A percentile compares a stretch with the other conserved stretches of the same genome.
Evolutionary conservation across 2,329 filamentous ascomycete species (phyloP).

Genomic region (Phaeosphaeriaceae sp.): DNA sequence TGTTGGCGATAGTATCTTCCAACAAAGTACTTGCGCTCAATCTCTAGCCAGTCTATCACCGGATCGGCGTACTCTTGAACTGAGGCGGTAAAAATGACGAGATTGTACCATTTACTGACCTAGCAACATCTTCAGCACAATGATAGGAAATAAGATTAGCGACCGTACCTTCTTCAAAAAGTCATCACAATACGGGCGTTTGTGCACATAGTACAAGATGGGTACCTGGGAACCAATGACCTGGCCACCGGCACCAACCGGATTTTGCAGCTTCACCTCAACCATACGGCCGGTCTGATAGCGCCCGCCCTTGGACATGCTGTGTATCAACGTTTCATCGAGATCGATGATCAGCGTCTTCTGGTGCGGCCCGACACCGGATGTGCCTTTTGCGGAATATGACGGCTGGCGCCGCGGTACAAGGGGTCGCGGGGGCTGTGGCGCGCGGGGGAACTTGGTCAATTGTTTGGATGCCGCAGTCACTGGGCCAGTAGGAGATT

Average conservation of each 20-base stretch:
- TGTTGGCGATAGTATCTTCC: conserved; percentile 95
- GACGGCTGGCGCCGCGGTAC: conserved; percentile 90
- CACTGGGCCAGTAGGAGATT: conserved; percentile 88
- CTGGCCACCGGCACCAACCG: conserved; percentile 70
- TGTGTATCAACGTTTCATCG: conserved; percentile 97
- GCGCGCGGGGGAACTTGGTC: conserved; percentile 89
- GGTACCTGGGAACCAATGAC: conserved; percentile 86
- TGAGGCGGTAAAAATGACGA: conserved; percentile 95
- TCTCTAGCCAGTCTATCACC: conserved; percentile 97
- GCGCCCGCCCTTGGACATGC: conserved; percentile 92
- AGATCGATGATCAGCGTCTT: conserved; percentile 96
- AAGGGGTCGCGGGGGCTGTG: conserved; percentile 85
- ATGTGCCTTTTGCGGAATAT: conserved; percentile 63
- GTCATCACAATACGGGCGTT: conserved; percentile 94
- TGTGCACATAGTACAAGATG: conserved; percentile 98
- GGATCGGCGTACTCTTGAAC: conserved; percentile 99
- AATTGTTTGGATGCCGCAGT: conserved; percentile 63
- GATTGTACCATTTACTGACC: conserved; percentile 97
- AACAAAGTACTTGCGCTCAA: conserved; percentile 95
- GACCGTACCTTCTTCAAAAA: conserved; percentile 81
- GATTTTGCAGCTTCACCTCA: conserved; percentile 86
- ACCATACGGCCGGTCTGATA: conserved; percentile 99
- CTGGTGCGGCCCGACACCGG: conserved; percentile 58
- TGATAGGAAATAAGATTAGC: conserved; percentile 2
- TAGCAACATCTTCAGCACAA: conserved; percentile 48